Evolutionary conservation across 306 rosid genomes (phyloP), one percentile per base, ranked within the genome.

Genomic region (Vicia sativa): DNA sequence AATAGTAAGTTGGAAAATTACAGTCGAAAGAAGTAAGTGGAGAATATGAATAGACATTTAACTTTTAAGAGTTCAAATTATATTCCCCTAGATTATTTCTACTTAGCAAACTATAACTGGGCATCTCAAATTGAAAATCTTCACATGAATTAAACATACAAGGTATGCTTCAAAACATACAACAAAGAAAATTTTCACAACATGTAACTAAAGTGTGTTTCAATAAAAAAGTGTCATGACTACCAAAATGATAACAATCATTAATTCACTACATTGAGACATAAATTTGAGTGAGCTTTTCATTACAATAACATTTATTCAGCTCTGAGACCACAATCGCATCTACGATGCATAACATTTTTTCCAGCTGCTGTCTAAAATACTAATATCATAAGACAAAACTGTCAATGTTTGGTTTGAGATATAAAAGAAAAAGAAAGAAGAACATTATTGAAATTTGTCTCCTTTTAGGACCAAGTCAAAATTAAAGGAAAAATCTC

Each of bases 61-160:
- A 38, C 29, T 54, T 38, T 48, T 42, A 18, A 38, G n/a, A 31
- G 44, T 11, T 34, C 42, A 26, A 74, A 53, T 48, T 64, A 56
- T 15, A 65, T 29, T 21, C 25, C 39, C 34, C 67, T 35, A 45
- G 37, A 57, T 57, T 6, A 68, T 45, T 23, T 26, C 63, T 34
- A 18, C 49, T 35, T 28, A 3, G 55, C 29, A 68, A 53, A 68
- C 50, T 53, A 25, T 12, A 19, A 46, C 37, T 46, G 21, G 26
- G 29, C 49, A 61, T 44, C 15, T 57, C 29, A 56, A 54, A 34
- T 34, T 34, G 38, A 34, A 34, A 73, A 68, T 13, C 63, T 54
- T 73, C 52, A 68, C 43, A 73, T 4, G 59, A 57, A 35, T 23
- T 15, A 46, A 66, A 37, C 44, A 14, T 62, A 60, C 28, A 78